These are phyloP conservation scores for Cercospora sp. DNA, from an alignment of 2,329 filamentous ascomycete species.

Conservation along the genomic window DNA sequence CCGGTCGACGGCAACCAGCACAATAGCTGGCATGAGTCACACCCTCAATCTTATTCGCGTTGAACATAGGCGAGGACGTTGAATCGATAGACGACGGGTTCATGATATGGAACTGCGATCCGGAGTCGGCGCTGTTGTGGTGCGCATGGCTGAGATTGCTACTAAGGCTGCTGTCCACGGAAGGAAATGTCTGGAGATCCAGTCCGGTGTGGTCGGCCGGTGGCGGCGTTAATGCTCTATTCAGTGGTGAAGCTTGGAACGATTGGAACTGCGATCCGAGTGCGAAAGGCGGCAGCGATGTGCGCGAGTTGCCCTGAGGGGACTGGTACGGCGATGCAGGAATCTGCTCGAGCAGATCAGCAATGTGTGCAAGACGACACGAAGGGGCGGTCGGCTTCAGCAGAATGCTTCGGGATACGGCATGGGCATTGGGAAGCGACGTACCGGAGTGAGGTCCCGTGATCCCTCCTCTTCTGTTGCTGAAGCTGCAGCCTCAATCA, in stretches of 20 bases:
- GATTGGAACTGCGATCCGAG: constrained; percentile 56
- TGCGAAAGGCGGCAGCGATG: constrained; percentile 62
- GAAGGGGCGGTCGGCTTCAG: background rate
- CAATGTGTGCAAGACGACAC: constrained; percentile 11
- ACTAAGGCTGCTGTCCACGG: constrained; percentile 70
- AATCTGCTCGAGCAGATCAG: constrained; percentile 38
- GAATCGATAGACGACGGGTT: constrained; percentile 48
- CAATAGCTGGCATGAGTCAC: constrained; percentile 64
- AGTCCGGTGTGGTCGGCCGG: constrained; percentile 44
- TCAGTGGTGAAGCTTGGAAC: constrained; percentile 86
- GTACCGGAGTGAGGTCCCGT: constrained; percentile 80
- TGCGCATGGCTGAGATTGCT: constrained; percentile 34
- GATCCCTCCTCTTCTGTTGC: constrained; percentile 88
- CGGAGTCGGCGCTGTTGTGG: constrained; percentile 48
- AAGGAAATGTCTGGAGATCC: constrained; percentile 73
- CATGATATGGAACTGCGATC: constrained; percentile 67
- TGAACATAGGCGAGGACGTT: constrained; percentile 56
- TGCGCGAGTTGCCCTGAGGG: constrained; percentile 55
- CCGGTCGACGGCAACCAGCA: constrained; percentile 78
- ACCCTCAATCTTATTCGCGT: constrained; percentile 18
- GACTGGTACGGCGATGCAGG: constrained; percentile 54
- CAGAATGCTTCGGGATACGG: constrained; percentile 10
- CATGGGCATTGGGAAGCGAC: constrained; percentile 40
- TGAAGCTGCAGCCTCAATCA: constrained; percentile 91
- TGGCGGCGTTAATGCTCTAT: constrained; percentile 86